A percentile compares a stretch with the other conserved stretches of the same genome.
These are phyloP conservation scores for Cyberlindnera maritima DNA, from an alignment of 805 yeast genomes.

Conservation along the genomic window DNA sequence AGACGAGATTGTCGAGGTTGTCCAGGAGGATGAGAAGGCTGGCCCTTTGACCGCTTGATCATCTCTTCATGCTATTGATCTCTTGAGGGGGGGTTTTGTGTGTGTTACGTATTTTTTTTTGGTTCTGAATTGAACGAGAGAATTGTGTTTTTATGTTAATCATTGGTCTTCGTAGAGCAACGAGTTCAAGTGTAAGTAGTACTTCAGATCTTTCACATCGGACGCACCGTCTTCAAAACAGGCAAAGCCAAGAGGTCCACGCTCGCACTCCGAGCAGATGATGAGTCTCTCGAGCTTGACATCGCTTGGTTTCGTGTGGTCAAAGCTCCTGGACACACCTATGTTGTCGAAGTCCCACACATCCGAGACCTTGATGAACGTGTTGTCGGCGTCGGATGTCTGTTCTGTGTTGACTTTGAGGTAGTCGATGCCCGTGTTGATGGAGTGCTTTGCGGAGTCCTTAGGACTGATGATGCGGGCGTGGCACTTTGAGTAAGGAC, in stretches of 20 bases:
- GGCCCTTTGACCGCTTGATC: background rate
- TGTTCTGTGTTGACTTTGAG: slow-evolving; percentile 5
- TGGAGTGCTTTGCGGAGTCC: background rate
- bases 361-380: slow-evolving; percentile 47
- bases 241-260: slow-evolving; percentile 75
- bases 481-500: slow-evolving; percentile 26
- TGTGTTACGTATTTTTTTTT: no score
- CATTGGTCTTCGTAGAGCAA: slow-evolving; percentile 34
- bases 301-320: slow-evolving; percentile 19
- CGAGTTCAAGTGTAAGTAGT: slow-evolving; percentile 46
- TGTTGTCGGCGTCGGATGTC: slow-evolving; percentile 2
- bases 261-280: slow-evolving; percentile 74
- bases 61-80: no score
- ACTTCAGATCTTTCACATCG: slow-evolving; percentile 39
- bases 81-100: no score
- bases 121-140: background rate
- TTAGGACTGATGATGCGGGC: slow-evolving; percentile 24
- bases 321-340: slow-evolving; percentile 53
- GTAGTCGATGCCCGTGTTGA: slow-evolving; percentile 10
- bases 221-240: slow-evolving; percentile 32
- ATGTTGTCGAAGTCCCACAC: slow-evolving; percentile 81
- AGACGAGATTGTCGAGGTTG: slow-evolving; percentile 18
- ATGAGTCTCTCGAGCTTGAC: slow-evolving; percentile 48
- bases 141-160: no score
- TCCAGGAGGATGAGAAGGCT: slow-evolving; percentile 9